These are phyloP conservation scores for Gynandropsis gynandra DNA, from an alignment of 345 rosid genomes.

Conservation along the genomic window DNA sequence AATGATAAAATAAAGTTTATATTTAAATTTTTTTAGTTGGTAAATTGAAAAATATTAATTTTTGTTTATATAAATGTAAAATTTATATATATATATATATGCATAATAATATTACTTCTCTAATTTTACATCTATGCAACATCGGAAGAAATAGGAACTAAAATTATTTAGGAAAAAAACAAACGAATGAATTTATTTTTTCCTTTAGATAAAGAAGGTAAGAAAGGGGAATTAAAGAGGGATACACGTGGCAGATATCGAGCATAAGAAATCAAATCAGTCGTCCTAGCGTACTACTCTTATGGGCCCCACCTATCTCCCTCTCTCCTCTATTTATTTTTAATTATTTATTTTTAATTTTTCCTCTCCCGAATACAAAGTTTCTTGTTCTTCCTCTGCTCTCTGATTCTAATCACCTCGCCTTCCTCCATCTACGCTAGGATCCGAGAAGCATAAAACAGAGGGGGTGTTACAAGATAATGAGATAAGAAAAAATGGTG, in stretches of 20 bases:
- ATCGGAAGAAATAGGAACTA: too few relatives aligned
- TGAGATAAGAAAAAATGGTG: conserved; percentile 46
- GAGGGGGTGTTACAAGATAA: not conserved
- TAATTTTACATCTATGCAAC: too few relatives aligned
- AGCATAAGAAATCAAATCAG: conserved; percentile 55
- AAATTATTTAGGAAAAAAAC: too few relatives aligned
- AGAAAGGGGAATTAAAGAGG: conserved; percentile 16
- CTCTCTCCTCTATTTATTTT: not conserved
- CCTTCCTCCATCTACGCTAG: conserved; percentile 19
- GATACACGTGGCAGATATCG: conserved; percentile 51
- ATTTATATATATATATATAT: too few relatives aligned
- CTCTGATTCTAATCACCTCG: too few relatives aligned
- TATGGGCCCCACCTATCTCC: conserved; percentile 36
- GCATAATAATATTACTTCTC: too few relatives aligned
- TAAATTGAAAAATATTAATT: too few relatives aligned
- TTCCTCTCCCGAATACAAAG: not conserved
- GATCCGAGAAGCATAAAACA: not conserved
- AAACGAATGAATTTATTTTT: too few relatives aligned
- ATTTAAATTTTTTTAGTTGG: too few relatives aligned
- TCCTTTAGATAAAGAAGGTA: conserved; percentile 4
- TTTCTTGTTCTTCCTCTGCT: conserved; percentile 6
- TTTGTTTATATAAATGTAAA: too few relatives aligned
- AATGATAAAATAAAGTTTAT: too few relatives aligned
- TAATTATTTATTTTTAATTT: conserved; percentile 23
- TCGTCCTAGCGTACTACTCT: conserved; percentile 41